Evolutionary conservation across 2,329 filamentous ascomycete species (phyloP).

Genomic region (Paecilomyces variotii): DNA sequence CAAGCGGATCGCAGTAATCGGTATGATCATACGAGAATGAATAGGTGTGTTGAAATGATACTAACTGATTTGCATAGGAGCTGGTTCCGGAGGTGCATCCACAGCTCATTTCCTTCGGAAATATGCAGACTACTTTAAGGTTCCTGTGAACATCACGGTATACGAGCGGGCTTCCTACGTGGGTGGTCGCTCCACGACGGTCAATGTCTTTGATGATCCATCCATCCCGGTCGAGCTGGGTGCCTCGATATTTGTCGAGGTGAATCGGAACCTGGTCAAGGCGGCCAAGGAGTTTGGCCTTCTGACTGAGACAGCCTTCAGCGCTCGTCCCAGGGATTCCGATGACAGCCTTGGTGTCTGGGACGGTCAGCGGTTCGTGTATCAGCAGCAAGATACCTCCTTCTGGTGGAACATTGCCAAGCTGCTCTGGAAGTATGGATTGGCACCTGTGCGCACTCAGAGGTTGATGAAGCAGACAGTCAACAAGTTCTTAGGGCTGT

Average conservation of each 20-base stretch:
- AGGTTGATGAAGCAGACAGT: conserved; percentile 65
- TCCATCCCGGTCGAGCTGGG: conserved; percentile 71
- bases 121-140: conserved; percentile 54
- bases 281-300: conserved; percentile 67
- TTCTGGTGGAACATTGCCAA: conserved; percentile 75
- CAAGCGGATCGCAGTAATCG: conserved; percentile 29
- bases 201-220: conserved; percentile 64
- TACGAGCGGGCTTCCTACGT: conserved; percentile 73
- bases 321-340: conserved; percentile 40
- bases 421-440: conserved; percentile 77
- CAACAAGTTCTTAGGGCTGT: conserved; percentile 68
- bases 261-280: conserved; percentile 74
- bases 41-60: background rate
- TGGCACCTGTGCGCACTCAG: conserved; percentile 65
- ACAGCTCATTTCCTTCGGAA: conserved; percentile 73
- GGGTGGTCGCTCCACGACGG: conserved; percentile 80
- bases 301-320: conserved; percentile 39
- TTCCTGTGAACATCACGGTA: conserved; percentile 70
- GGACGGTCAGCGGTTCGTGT: conserved; percentile 71
- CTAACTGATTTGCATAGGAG: conserved; percentile 49
- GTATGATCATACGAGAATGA: conserved; percentile 2
- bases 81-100: conserved; percentile 80
- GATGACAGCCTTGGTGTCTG: conserved; percentile 64
- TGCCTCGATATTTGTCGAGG: conserved; percentile 80
- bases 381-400: conserved; percentile 52